Base-by-base conservation (phyloP, 1,139 yeast species). In the Blastobotrys niveus region DNA sequence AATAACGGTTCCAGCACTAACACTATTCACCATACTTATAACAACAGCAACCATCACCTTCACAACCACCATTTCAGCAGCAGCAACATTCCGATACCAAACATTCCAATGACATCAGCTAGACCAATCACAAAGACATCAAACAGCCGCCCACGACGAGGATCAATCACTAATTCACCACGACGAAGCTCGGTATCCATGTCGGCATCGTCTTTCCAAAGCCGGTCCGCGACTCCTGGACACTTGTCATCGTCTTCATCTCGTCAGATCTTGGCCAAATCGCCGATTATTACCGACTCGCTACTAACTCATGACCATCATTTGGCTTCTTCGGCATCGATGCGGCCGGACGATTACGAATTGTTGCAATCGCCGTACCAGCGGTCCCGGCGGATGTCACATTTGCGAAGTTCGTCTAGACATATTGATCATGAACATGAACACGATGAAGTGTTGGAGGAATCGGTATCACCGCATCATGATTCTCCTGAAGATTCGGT, bases 351-450 rank as follows among this genome's bases (percentile, higher is more conserved):
- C 35, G 56, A 53, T 20, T 52, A 53, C 38, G 59, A 55, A 15
- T 37, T 46, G 27, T 47, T 55, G 20, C 49, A 56, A 6, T 51
- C 58, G 2, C 58, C 58, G 10, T 47, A 52, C 42, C 48, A 41
- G 34, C 41, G 55, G 12, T 34, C 53, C 14, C 43, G 58, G 25
- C 48, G 58, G 15, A 47, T 53, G 53, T 56, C 59, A 20, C 47
- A 54, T 38, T 41, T 55, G 34, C 52, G 59, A 17, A 49, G 41
- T 21, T 30, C 46, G 12, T 40, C 48, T 7, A 38, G 46, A 2
- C 21, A 22, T 38, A 52, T 47, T 22, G 53, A 50, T 34, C 48
- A 51, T 25, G 52, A 45, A 21, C 38, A 45, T 17, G 35, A 41
- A 27, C 43, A 47, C 22, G 42, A 42, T 29, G 45, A 51, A 34